phyloP scores from a whole-genome alignment of 2,329 filamentous ascomycete species.

The Alternaria brassicae region DNA sequence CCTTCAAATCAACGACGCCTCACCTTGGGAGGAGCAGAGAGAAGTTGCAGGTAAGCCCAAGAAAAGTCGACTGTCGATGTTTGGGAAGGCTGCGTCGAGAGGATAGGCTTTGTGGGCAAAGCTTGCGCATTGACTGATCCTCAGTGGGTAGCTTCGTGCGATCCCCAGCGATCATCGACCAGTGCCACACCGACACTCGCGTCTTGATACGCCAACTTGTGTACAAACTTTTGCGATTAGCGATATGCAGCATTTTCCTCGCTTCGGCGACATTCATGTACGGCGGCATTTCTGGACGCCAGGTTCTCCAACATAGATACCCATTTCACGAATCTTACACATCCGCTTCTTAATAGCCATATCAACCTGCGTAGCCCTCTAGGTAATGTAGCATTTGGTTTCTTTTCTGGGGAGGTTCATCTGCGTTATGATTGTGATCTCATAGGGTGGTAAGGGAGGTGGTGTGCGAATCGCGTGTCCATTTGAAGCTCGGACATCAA shows the following conservation, averaged over 20 bases:
- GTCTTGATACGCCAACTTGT: background rate
- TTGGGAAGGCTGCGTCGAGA: constrained; percentile 19
- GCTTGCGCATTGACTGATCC: constrained; percentile 12
- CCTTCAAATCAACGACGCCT: constrained; percentile 41
- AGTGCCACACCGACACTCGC: background rate
- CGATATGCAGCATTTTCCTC: constrained; percentile 5
- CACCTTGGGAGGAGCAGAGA: constrained; percentile 41
- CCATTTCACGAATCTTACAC: constrained; percentile 10
- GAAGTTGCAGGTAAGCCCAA: constrained; percentile 37
- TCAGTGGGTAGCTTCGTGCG: constrained; percentile 14
- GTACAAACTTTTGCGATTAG: constrained; percentile 3
- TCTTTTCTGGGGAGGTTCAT: background rate
- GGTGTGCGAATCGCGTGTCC: background rate
- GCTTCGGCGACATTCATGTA: constrained; percentile 1
- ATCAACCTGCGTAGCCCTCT: background rate
- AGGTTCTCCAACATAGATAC: constrained; percentile 12
- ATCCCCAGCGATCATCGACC: background rate
- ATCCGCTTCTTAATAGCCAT: background rate
- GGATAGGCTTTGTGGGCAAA: constrained; percentile 14
- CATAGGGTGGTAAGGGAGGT: background rate
- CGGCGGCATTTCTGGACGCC: constrained; percentile 3
- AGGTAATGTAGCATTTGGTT: background rate
- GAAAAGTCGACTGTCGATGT: constrained; percentile 39
- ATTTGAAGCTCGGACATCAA: background rate
- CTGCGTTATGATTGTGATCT: background rate